phyloP scores from a whole-genome alignment of 495 filamentous ascomycete species.

The Alectoria sarmentosa region DNA sequence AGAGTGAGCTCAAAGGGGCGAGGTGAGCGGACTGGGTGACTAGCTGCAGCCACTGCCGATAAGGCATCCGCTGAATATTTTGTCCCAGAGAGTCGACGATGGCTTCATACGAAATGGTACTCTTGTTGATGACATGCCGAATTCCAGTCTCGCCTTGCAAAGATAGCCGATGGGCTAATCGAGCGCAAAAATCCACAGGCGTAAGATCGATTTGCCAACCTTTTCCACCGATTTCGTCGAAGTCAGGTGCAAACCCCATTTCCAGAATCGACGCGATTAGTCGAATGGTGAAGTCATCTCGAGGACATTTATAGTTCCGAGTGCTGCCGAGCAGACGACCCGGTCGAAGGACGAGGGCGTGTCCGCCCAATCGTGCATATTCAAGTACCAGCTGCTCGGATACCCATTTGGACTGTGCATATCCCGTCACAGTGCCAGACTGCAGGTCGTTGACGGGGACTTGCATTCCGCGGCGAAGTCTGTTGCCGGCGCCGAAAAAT shows the following conservation, averaged over 20 bases:
- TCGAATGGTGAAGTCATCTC: constrained; percentile 5
- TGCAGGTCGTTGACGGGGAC: constrained; percentile 53
- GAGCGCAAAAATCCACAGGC: constrained; percentile 5
- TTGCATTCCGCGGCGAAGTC: constrained; percentile 52
- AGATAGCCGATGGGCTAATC: background rate
- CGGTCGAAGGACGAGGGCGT: background rate
- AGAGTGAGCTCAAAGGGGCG: constrained; percentile 2
- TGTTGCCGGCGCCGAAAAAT: constrained; percentile 46
- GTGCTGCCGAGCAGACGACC: constrained; percentile 7
- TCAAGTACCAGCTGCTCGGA: constrained; percentile 60
- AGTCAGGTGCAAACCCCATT: background rate
- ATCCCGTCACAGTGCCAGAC: constrained; percentile 52
- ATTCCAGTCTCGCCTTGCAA: background rate
- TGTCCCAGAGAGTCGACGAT: background rate
- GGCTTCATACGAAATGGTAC: background rate
- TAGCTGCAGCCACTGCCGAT: background rate
- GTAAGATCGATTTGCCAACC: constrained; percentile 8
- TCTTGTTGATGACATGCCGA: background rate
- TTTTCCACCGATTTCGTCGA: background rate
- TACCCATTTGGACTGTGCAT: constrained; percentile 62
- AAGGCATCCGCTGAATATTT: background rate
- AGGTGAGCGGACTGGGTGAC: constrained; percentile 1
- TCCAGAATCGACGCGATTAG: constrained; percentile 3
- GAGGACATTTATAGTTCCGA: background rate
- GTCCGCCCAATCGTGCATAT: constrained; percentile 1